Evolutionary conservation across 306 rosid genomes (phyloP), one percentile per base, ranked within the genome.

Genomic region (Cicer arietinum): DNA sequence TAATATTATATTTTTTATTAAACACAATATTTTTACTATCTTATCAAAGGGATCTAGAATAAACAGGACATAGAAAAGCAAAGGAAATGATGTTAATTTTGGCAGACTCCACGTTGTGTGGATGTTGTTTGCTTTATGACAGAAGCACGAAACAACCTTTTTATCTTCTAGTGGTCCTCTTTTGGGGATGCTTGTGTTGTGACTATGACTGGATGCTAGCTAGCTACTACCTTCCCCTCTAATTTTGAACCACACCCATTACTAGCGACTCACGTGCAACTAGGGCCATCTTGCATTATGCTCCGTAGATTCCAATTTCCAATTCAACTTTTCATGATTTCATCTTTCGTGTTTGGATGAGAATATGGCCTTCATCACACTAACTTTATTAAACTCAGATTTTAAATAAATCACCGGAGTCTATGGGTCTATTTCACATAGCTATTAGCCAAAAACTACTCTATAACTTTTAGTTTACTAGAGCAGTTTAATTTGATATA

Each of bases 161-260:
- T 77, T n/a, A 57, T 69, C 73, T 48, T 12, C 7, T 12, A 39
- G 90, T 82, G 90, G 91, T 78, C 90, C 87, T 64, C 63, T 42
- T 59, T 69, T n/a, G 50, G 72, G 20, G 67, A 74, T 71, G 65
- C 9, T 43, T 70, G 85, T 79, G 85, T 40, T 70, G 84, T 77
- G 86, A 79, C 61, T 39, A 50, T 41, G 85, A 79, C 45, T 22
- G 40, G 73, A 87, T 81, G 85, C 77, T 67, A 71, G 35, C 22
- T 65, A 50, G 30, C 65, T 9, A 37, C 53, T 10, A 63, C 58
- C 81, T 81, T 78, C 70, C 13, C 79, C 64, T 71, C 68, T 10
- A 61, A 61, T 22, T 63, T 30, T 60, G 56, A 43, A 69, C 50
- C 37, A 16, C 61, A 47, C 67, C 41, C 72, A 58, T 67, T 54